Evolutionary conservation across 2,329 filamentous ascomycete species (phyloP).

Genomic region (Fusarium devonianum): DNA sequence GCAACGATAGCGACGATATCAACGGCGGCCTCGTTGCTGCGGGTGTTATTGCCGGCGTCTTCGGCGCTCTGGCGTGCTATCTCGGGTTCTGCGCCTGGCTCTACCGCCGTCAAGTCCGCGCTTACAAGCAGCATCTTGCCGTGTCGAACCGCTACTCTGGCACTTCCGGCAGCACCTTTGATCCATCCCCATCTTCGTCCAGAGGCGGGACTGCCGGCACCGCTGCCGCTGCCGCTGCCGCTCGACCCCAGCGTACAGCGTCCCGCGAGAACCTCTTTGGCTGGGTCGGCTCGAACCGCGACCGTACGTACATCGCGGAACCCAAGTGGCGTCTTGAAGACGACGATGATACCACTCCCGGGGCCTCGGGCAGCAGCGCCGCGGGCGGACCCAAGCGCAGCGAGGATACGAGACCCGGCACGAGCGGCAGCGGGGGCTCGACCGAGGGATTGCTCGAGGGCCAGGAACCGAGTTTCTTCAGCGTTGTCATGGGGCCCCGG

Average conservation of each 20-base stretch:
- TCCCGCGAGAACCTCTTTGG: constrained; percentile 42
- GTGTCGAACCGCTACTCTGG: constrained; percentile 65
- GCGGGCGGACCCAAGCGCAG: constrained; percentile 32
- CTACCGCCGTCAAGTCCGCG: constrained; percentile 72
- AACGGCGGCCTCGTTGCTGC: constrained; percentile 55
- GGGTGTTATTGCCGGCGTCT: constrained; percentile 68
- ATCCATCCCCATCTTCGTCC: constrained; percentile 30
- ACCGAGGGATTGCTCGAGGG: constrained; percentile 57
- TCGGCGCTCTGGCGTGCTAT: constrained; percentile 68
- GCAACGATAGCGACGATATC: constrained; percentile 19
- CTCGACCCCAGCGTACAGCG: constrained; percentile 21
- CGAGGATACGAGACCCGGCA: constrained; percentile 40
- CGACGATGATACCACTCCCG: constrained; percentile 33
- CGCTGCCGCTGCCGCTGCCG: constrained; percentile 2
- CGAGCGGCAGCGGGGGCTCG: constrained; percentile 55
- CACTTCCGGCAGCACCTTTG: constrained; percentile 51
- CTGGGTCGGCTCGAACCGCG: constrained; percentile 43
- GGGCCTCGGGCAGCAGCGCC: constrained; percentile 36
- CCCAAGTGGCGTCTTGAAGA: constrained; percentile 44
- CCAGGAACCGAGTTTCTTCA: constrained; percentile 75
- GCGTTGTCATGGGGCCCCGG: constrained; percentile 71
- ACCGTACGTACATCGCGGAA: constrained; percentile 36
- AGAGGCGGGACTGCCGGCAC: constrained; percentile 36
- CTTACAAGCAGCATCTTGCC: constrained; percentile 75
- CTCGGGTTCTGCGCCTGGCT: constrained; percentile 76